These are phyloP conservation scores for Flaveria linearis DNA, from an alignment of 129 eudicot genomes.

Conservation along the genomic window DNA sequence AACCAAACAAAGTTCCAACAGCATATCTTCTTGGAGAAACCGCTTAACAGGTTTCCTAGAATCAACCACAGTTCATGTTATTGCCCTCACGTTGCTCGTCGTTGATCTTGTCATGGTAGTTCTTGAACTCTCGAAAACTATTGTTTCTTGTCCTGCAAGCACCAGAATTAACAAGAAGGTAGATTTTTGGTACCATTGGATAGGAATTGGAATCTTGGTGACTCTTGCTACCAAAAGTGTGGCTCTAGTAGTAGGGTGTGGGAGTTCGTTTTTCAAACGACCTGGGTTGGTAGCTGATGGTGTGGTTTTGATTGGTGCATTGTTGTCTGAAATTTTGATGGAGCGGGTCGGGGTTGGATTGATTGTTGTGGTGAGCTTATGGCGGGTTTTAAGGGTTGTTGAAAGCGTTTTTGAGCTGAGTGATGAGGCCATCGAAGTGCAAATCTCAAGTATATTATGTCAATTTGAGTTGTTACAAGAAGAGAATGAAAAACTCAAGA, in stretches of 20 bases:
- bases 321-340: conserved; percentile 49
- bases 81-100: conserved; percentile 45
- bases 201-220: conserved; percentile 50
- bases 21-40: conserved; percentile 48
- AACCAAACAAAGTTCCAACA: conserved; percentile 25
- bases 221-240: conserved; percentile 46
- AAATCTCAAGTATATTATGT: conserved; percentile 42
- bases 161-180: conserved; percentile 18
- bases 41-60: conserved; percentile 44
- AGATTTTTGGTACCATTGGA: conserved; percentile 60
- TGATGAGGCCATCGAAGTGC: conserved; percentile 63
- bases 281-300: conserved; percentile 62
- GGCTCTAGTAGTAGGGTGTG: conserved; percentile 45
- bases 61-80: conserved; percentile 42
- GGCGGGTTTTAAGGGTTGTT: conserved; percentile 69
- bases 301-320: conserved; percentile 54
- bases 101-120: conserved; percentile 47
- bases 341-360: conserved; percentile 57
- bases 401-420: conserved; percentile 65
- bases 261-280: conserved; percentile 49
- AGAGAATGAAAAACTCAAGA: conserved; percentile 49
- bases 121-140: conserved; percentile 54
- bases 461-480: conserved; percentile 46
- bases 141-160: conserved; percentile 41
- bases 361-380: conserved; percentile 74